These are phyloP conservation scores for Ascochyta pisi DNA, from an alignment of 2,329 filamentous ascomycete species.

Conservation along the genomic window DNA sequence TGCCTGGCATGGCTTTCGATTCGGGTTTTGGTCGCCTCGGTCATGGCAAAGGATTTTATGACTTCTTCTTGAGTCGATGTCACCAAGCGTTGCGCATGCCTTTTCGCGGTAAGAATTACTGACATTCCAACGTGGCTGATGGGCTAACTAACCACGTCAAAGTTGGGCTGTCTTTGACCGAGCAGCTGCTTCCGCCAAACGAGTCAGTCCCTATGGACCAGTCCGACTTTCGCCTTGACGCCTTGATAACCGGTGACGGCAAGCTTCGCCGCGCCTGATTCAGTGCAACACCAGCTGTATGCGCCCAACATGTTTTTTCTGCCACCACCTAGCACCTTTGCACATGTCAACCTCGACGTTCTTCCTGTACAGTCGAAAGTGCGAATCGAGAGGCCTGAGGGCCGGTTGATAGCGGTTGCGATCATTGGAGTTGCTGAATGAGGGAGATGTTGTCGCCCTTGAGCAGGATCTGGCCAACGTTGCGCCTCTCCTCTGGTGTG, in stretches of 20 bases:
- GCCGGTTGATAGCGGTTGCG: neutral
- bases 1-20: conserved; percentile 95
- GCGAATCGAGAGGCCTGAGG: conserved; percentile 6
- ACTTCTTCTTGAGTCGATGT: conserved; percentile 87
- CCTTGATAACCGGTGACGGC: conserved; percentile 76
- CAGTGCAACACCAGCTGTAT: neutral
- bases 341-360: conserved; percentile 4
- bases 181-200: conserved; percentile 76
- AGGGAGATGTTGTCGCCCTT: conserved; percentile 89
- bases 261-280: conserved; percentile 45
- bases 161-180: conserved; percentile 82
- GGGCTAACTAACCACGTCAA: conserved; percentile 47
- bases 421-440: conserved; percentile 61
- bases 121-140: conserved; percentile 35
- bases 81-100: conserved; percentile 59
- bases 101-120: conserved; percentile 63
- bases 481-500: conserved; percentile 75
- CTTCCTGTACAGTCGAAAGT: conserved; percentile 13
- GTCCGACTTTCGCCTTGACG: conserved; percentile 82
- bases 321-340: conserved; percentile 5
- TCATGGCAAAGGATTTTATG: conserved; percentile 97
- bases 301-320: conserved; percentile 2
- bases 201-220: conserved; percentile 75
- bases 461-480: conserved; percentile 82
- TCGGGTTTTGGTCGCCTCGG: conserved; percentile 76